phyloP scores from a whole-genome alignment of 495 filamentous ascomycete species.

The Aspergillus funiculosus region DNA sequence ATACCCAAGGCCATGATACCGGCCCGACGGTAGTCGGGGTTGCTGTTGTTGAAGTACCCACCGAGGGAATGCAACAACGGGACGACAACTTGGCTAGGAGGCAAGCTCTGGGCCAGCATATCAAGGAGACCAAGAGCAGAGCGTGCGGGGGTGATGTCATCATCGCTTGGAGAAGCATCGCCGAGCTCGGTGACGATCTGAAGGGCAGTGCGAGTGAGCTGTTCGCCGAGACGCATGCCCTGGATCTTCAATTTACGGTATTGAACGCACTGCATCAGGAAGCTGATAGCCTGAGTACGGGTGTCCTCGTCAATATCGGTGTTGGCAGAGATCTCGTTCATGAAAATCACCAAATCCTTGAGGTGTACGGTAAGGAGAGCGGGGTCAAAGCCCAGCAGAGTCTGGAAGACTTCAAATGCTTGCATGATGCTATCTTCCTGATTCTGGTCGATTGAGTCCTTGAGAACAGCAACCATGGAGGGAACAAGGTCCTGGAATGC shows the following conservation, averaged over 20 bases:
- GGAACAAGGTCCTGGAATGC: constrained; percentile 74
- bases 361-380: constrained; percentile 80
- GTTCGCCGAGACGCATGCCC: constrained; percentile 70
- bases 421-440: constrained; percentile 84
- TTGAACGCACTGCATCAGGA: constrained; percentile 84
- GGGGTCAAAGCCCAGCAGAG: constrained; percentile 81
- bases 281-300: constrained; percentile 82
- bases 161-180: constrained; percentile 63
- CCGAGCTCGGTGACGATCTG: constrained; percentile 83
- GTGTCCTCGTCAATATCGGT: constrained; percentile 73
- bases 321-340: constrained; percentile 79
- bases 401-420: constrained; percentile 97
- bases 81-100: constrained; percentile 90
- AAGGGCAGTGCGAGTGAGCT: constrained; percentile 78
- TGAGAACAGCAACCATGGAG: constrained; percentile 82
- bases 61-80: constrained; percentile 81
- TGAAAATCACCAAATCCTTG: constrained; percentile 85
- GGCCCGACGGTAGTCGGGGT: constrained; percentile 77
- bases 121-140: constrained; percentile 86
- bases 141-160: constrained; percentile 82
- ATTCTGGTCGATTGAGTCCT: constrained; percentile 66
- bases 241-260: constrained; percentile 96
- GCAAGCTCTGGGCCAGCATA: constrained; percentile 76
- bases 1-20: constrained; percentile 89
- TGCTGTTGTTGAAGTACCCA: constrained; percentile 63